Percentiles rank a stretch among this genome's conserved stretches.
These are phyloP conservation scores for Hemisphaericaspora lyxosophila DNA, from an alignment of 1,139 yeast species.

Conservation along the genomic window DNA sequence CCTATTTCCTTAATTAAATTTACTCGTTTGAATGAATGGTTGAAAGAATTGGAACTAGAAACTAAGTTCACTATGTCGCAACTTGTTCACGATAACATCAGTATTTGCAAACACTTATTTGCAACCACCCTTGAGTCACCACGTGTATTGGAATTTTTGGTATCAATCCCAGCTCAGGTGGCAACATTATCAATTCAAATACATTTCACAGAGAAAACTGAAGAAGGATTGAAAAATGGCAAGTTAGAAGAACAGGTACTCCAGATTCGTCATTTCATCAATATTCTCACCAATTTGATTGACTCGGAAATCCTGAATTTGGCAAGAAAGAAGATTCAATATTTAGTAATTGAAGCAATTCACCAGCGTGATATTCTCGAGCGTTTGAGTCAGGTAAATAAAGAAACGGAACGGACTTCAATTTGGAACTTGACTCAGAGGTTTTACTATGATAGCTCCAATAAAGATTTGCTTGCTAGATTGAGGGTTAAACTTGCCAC, in stretches of 20 bases:
- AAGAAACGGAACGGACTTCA: conserved; percentile 14
- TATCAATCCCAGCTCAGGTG: conserved; percentile 57
- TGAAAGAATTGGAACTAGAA: conserved; percentile 56
- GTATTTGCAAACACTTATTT: conserved; percentile 14
- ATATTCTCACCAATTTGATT: conserved; percentile 16
- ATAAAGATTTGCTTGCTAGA: conserved; percentile 27
- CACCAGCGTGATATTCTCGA: conserved; percentile 54
- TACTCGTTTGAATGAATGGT: conserved; percentile 62
- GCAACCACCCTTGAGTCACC: conserved; percentile 4
- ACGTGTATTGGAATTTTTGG: conserved; percentile 8
- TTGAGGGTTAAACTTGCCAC: conserved; percentile 56
- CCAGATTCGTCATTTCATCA: conserved; percentile 13
- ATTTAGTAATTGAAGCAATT: conserved; percentile 62
- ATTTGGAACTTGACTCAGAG: conserved; percentile 58
- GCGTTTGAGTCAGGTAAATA: conserved; percentile 19
- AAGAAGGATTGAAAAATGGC: conserved; percentile 15
- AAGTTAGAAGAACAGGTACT: conserved; percentile 5
- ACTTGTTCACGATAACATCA: conserved; percentile 15
- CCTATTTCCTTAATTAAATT: conserved; percentile 47
- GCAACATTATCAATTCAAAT: conserved; percentile 59
- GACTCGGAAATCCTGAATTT: conserved; percentile 26
- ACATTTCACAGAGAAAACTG: conserved; percentile 50
- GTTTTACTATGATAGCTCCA: conserved; percentile 36
- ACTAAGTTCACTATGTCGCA: conserved; percentile 49
- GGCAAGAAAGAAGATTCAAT: conserved; percentile 53